Conservation (phyloP, 2,329 filamentous ascomycete genomes). For the Fusarium tupiense region DNA sequence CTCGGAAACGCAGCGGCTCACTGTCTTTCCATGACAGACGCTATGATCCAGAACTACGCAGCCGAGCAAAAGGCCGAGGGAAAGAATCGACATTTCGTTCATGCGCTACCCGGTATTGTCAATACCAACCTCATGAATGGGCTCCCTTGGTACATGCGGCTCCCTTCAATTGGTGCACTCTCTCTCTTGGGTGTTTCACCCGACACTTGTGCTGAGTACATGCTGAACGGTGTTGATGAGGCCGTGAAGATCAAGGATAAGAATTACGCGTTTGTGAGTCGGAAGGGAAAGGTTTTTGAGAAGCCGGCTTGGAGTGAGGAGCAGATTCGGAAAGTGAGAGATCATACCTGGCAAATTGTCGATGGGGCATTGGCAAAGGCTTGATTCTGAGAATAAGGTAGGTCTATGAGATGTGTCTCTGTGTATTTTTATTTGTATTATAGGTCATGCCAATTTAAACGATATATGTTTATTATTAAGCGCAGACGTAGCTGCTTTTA, state of each 20-base stretch:
- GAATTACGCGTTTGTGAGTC: conserved; percentile 44
- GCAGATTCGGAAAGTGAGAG: conserved; percentile 41
- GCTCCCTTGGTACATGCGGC: conserved; percentile 47
- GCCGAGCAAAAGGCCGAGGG: conserved; percentile 31
- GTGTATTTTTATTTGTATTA: not conserved
- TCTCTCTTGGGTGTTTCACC: conserved; percentile 38
- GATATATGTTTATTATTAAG: not conserved
- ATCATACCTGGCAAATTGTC: conserved; percentile 47
- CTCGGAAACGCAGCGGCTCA: conserved; percentile 49
- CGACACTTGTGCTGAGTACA: conserved; percentile 42
- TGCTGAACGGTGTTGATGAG: conserved; percentile 39
- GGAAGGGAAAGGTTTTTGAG: conserved; percentile 41
- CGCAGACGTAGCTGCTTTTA: not conserved
- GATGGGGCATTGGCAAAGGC: conserved; percentile 32
- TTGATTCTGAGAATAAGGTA: not conserved
- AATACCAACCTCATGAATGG: conserved; percentile 43
- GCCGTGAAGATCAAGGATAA: conserved; percentile 25
- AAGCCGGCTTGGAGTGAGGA: conserved; percentile 45
- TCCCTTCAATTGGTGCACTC: conserved; percentile 6
- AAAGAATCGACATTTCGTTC: conserved; percentile 48
- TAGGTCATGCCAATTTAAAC: not conserved
- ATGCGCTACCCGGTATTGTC: conserved; percentile 54
- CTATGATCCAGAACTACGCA: conserved; percentile 49
- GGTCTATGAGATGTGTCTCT: too few species aligned
- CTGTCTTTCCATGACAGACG: conserved; percentile 52